phyloP scores from a whole-genome alignment of 1,284 basidiomycete genomes.

The Irpex lacteus region DNA sequence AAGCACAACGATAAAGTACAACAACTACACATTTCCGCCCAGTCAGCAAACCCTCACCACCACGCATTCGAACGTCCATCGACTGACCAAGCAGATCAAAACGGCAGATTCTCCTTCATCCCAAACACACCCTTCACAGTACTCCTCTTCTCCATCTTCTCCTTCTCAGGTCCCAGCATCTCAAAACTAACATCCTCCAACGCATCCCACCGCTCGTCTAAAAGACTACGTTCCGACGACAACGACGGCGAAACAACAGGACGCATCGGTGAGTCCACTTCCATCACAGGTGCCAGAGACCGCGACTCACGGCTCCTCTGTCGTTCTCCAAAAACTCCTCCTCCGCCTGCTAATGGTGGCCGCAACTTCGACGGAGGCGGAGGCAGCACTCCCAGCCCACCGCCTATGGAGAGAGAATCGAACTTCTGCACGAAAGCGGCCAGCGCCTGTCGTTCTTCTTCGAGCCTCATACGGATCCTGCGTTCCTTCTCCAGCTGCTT shows the following conservation, averaged over 20 bases:
- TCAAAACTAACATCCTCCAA: constrained; percentile 54
- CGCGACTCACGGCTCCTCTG: constrained; percentile 31
- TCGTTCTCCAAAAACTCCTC: constrained; percentile 46
- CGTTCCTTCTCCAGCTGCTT: constrained; percentile 74
- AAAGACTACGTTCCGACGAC: constrained; percentile 48
- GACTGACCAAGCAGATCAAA: constrained; percentile 16
- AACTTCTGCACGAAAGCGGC: constrained; percentile 76
- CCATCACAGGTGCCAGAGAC: constrained; percentile 24
- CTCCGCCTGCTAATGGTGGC: constrained; percentile 44
- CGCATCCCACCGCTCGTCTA: constrained; percentile 56
- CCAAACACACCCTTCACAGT: constrained; percentile 25
- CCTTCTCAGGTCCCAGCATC: constrained; percentile 23
- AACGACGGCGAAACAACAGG: constrained; percentile 31
- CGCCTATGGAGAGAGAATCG: constrained; percentile 57
- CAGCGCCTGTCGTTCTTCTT: constrained; percentile 72
- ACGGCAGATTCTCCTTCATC: constrained; percentile 31
- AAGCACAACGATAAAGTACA: not conserved
- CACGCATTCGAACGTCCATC: not conserved
- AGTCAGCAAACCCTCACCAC: not conserved
- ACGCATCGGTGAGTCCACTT: constrained; percentile 48
- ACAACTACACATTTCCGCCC: not conserved
- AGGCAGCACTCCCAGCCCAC: constrained; percentile 22
- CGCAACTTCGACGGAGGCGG: constrained; percentile 38
- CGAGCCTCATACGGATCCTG: constrained; percentile 56
- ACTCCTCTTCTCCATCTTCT: constrained; percentile 16